These are phyloP conservation scores for Aspergillus avenaceus DNA, from an alignment of 495 filamentous ascomycete species.

Conservation along the genomic window DNA sequence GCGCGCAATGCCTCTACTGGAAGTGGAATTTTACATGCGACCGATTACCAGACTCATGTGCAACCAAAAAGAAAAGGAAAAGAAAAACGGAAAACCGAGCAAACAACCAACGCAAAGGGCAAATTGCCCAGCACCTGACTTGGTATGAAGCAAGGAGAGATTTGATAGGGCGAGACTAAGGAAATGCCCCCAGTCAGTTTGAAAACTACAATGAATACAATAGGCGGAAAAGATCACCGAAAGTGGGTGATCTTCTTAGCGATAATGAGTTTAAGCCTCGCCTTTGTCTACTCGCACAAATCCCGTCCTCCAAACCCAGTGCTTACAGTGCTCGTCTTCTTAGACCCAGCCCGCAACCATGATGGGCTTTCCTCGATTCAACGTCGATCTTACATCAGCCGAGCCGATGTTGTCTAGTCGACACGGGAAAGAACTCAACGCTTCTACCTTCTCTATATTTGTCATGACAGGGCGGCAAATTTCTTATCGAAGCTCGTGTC, in stretches of 20 bases:
- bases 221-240: background rate
- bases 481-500: background rate
- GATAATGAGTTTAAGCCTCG: background rate
- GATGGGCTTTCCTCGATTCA: background rate
- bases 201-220: background rate
- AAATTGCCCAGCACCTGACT: background rate
- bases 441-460: background rate
- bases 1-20: too few relatives aligned
- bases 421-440: background rate
- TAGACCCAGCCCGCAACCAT: background rate
- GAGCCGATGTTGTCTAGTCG: background rate
- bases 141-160: background rate
- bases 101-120: background rate
- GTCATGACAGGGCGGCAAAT: background rate
- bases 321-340: background rate
- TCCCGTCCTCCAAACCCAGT: background rate
- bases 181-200: background rate
- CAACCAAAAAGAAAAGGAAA: too few relatives aligned
- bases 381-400: background rate
- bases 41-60: background rate
- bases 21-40: too few relatives aligned
- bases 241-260: background rate
- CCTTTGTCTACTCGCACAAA: background rate
- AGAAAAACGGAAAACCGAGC: too few relatives aligned
- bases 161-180: background rate